Base-by-base conservation (phyloP, 2,329 filamentous ascomycete species). In the Colletotrichum sp. region DNA sequence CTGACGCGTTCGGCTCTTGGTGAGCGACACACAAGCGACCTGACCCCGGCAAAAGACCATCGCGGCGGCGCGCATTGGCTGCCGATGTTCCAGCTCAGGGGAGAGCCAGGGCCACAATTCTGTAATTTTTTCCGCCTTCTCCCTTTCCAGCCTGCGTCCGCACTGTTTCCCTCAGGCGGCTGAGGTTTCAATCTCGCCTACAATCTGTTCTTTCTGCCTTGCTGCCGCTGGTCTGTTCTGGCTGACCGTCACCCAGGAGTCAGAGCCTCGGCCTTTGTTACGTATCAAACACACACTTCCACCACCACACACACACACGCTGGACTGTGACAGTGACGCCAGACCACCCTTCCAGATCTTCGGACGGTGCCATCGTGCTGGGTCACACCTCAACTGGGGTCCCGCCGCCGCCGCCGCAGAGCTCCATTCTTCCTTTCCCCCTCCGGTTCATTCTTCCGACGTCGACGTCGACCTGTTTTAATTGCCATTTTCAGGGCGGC, bases 1-100 rank as follows among this genome's bases (percentile, higher is more conserved):
- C 74, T 75, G 70, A 75, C 74, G 74, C 74, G 74, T 75, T 69
- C 72, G 39, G 72, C 68, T 55, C 55, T n/a, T 36, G 55, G 18
- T 16, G 62, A 36, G 18, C 12, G 44, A 52, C n/a, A 48, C 44
- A 52, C 44, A 22, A 52, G 44, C 44, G 44, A 52, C 44, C n/a
- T 22, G 44, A 48, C 10, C 63, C 32, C 52, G n/a, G 62, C 52
- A 63, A 60, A 13, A 28, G 69, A 73, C 69, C 62, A 32, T 62
- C 18, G n/a, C 64, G 63, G 39, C 57, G 64, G 55, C 7, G 48
- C 73, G 63, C 62, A 55, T 39, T 32, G 70, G 32, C 22, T 67
- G 64, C 73, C 69, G 69, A 64, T 44, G 44, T 75, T 75, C 73
- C 73, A 75, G 69, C 10, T 55, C 22, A 44, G 18, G 59, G 30